Conservation (phyloP, 1,284 basidiomycete genomes). For the Microbotryum violaceum region DNA sequence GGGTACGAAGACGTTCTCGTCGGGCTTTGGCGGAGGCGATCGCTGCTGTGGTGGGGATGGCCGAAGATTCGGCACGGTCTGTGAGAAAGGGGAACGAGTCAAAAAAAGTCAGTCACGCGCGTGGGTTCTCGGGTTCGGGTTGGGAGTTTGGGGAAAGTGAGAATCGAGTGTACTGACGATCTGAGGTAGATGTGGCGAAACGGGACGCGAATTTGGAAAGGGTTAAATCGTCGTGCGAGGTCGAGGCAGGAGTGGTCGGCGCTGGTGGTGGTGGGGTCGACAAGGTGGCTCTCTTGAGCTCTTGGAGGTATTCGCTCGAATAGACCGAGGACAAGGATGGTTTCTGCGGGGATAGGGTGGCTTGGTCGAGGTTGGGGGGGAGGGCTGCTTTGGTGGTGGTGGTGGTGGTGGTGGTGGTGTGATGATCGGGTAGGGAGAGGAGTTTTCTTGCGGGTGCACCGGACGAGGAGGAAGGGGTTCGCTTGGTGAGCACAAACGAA, state of each 20-base stretch:
- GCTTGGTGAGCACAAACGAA: neutral
- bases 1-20: slow-evolving; percentile 20
- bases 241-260: neutral
- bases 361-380: slow-evolving; percentile 50
- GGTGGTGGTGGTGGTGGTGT: too few species aligned
- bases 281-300: slow-evolving; percentile 64
- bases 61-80: neutral
- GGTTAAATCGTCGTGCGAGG: slow-evolving; percentile 21
- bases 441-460: too few species aligned
- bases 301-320: slow-evolving; percentile 65
- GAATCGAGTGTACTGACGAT: slow-evolving; percentile 43
- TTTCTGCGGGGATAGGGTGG: slow-evolving; percentile 47
- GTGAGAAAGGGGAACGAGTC: neutral
- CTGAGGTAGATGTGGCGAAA: slow-evolving; percentile 44
- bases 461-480: neutral
- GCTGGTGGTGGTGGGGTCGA: slow-evolving; percentile 40
- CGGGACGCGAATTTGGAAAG: slow-evolving; percentile 37
- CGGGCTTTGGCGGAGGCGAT: slow-evolving; percentile 20
- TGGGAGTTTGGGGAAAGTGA: slow-evolving; percentile 4
- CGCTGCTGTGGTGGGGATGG: slow-evolving; percentile 13
- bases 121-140: too few species aligned
- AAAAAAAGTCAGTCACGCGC: too few species aligned
- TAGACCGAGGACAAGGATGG: slow-evolving; percentile 53
- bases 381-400: slow-evolving; percentile 7
- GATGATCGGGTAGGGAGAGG: too few species aligned